A percentile compares a stretch with the other conserved stretches of the same genome.
phyloP scores from a whole-genome alignment of 345 rosid species.

The Rhodamnia rubescens region DNA sequence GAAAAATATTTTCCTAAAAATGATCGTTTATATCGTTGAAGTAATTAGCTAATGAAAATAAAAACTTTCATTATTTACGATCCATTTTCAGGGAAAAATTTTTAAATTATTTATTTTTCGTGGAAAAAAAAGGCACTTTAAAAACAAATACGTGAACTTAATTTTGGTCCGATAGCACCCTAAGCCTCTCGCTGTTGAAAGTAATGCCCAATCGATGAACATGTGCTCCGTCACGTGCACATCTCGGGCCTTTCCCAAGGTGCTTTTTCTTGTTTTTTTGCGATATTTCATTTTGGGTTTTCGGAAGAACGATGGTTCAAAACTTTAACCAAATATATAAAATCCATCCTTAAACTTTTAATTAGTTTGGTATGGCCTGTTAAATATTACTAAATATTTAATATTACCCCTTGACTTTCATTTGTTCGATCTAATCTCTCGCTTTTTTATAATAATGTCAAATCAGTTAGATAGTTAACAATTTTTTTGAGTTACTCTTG shows the following conservation, averaged over 20 bases:
- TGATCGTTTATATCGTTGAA: too few relatives aligned
- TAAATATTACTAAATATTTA: not conserved
- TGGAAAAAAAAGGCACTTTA: too few relatives aligned
- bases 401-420: not conserved
- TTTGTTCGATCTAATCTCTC: not conserved
- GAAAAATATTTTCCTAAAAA: too few relatives aligned
- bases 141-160: too few relatives aligned
- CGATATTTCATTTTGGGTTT: not conserved
- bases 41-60: too few relatives aligned
- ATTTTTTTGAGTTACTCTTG: not conserved
- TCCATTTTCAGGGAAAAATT: too few relatives aligned
- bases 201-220: not conserved
- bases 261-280: too few relatives aligned
- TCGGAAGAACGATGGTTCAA: not conserved
- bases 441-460: not conserved
- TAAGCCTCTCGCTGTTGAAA: not conserved
- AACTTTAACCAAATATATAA: accelerated
- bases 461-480: not conserved
- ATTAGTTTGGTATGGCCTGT: accelerated
- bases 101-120: too few relatives aligned
- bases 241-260: not conserved
- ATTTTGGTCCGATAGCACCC: not conserved
- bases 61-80: too few relatives aligned
- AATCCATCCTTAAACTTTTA: not conserved
- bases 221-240: not conserved